Evolutionary conservation across 2,329 filamentous ascomycete genomes (phyloP).

Genomic region (Trichothecium sympodiale): DNA sequence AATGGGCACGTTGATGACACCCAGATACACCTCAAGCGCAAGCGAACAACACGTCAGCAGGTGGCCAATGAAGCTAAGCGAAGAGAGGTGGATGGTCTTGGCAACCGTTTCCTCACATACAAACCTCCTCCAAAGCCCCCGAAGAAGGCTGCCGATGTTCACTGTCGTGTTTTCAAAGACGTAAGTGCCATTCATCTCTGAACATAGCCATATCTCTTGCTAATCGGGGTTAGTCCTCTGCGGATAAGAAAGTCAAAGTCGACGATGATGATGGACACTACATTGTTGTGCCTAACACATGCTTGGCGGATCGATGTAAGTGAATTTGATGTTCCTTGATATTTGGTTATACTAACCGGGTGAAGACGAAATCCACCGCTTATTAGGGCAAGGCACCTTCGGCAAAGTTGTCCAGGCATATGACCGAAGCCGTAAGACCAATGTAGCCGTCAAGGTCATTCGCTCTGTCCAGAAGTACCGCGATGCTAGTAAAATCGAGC

Average conservation of each 20-base stretch:
- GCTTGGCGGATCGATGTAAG: conserved; percentile 84
- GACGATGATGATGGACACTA: conserved; percentile 98
- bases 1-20: conserved; percentile 52
- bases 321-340: conserved; percentile 13
- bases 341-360: conserved; percentile 9
- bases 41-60: conserved; percentile 73
- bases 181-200: conserved; percentile 31
- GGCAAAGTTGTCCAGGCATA: conserved; percentile 94
- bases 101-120: conserved; percentile 67
- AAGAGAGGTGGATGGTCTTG: conserved; percentile 58
- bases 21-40: conserved; percentile 75
- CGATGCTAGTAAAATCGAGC: conserved; percentile 88
- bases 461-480: conserved; percentile 97
- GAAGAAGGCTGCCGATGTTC: conserved; percentile 77
- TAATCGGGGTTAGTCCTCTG: conserved; percentile 15
- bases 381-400: conserved; percentile 94
- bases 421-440: conserved; percentile 65
- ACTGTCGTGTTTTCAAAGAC: conserved; percentile 50
- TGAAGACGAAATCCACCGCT: conserved; percentile 73
- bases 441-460: conserved; percentile 94
- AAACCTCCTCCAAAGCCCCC: conserved; percentile 78
- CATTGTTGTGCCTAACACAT: conserved; percentile 77
- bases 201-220: conserved; percentile 2
- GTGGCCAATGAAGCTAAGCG: conserved; percentile 73
- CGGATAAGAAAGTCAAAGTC: conserved; percentile 57